Conservation (phyloP, 169 alveolate genomes). For the Plasmodium malariae region DNA sequence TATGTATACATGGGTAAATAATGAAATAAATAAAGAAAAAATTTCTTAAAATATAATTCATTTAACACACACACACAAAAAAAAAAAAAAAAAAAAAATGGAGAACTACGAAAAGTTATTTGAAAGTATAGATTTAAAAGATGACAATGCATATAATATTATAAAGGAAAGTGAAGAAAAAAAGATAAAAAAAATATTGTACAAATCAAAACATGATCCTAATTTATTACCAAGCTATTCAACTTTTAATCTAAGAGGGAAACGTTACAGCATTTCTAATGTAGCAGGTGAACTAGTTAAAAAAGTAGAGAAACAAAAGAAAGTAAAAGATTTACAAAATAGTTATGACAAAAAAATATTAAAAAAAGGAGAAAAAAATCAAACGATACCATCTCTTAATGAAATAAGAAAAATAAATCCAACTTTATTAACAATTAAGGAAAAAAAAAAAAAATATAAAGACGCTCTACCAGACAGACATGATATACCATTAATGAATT, state of each 20-base stretch:
- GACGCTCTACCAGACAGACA: constrained; percentile 71
- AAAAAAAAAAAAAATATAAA: constrained; percentile 69
- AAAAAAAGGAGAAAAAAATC: constrained; percentile 77
- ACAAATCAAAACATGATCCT: constrained; percentile 76
- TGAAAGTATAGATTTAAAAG: constrained; percentile 41
- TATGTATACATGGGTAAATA: too few species aligned
- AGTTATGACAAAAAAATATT: constrained; percentile 54
- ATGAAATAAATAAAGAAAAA: too few species aligned
- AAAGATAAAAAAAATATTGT: constrained; percentile 52
- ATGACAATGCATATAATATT: constrained; percentile 72
- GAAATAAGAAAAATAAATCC: constrained; percentile 74
- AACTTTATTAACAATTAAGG: constrained; percentile 41
- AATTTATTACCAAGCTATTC: constrained; percentile 76
- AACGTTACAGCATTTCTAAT: constrained; percentile 67
- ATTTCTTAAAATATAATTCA: not conserved
- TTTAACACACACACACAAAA: not conserved
- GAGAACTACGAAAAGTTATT: constrained; percentile 62
- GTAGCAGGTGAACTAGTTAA: constrained; percentile 56
- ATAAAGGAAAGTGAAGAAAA: constrained; percentile 73
- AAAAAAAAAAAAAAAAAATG: constrained; percentile 29
- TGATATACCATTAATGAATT: constrained; percentile 71
- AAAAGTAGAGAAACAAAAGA: constrained; percentile 58
- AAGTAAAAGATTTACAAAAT: constrained; percentile 51
- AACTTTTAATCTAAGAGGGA: constrained; percentile 74
- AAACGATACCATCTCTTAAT: constrained; percentile 40